phyloP scores from a whole-genome alignment of 805 yeast genomes.

The Candida koratica region DNA sequence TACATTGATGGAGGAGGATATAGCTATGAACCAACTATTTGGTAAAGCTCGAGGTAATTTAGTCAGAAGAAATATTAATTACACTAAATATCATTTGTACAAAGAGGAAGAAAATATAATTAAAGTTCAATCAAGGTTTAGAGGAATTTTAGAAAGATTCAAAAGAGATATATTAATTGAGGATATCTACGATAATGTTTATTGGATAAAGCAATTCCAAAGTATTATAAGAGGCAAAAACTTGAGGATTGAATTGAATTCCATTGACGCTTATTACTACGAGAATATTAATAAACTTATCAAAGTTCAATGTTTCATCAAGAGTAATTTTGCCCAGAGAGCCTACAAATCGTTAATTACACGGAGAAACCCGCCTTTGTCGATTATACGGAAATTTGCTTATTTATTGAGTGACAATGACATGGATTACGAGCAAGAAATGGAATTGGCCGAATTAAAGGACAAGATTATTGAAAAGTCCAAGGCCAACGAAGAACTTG shows the following conservation, averaged over 20 bases:
- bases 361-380: constrained; percentile 71
- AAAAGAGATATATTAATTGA: constrained; percentile 51
- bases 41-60: constrained; percentile 44
- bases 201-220: constrained; percentile 47
- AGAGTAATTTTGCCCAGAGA: constrained; percentile 61
- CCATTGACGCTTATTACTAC: constrained; percentile 46
- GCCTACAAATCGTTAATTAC: constrained; percentile 73
- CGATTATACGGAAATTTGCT: constrained; percentile 73
- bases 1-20: constrained; percentile 38
- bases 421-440: constrained; percentile 70
- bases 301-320: constrained; percentile 68
- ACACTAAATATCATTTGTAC: constrained; percentile 16
- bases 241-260: constrained; percentile 33
- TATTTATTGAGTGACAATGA: constrained; percentile 69
- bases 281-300: constrained; percentile 57
- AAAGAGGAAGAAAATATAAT: constrained; percentile 26
- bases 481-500: constrained; percentile 65
- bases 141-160: constrained; percentile 64
- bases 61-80: constrained; percentile 26
- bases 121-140: constrained; percentile 51
- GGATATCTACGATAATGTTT: constrained; percentile 45
- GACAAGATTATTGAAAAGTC: constrained; percentile 68
- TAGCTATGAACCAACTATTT: constrained; percentile 31
- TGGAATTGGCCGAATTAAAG: constrained; percentile 60
- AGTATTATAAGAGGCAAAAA: constrained; percentile 47